phyloP scores from a whole-genome alignment of 2,329 filamentous ascomycete genomes.

The Monosporascus sp. region DNA sequence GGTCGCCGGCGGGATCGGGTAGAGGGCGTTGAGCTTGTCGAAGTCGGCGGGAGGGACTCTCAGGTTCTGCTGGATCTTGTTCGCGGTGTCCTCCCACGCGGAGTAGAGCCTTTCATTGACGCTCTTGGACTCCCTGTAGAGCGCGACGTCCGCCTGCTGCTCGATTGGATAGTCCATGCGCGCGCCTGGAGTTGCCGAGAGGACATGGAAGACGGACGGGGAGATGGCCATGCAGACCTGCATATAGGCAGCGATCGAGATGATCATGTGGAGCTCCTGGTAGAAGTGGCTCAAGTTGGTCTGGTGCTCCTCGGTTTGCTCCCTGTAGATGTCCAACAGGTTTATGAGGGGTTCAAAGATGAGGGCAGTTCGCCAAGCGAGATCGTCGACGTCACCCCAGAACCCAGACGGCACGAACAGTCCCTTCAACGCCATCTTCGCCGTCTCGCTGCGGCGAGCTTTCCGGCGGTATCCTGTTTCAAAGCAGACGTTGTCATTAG shows the following conservation, averaged over 20 bases:
- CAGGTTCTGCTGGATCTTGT: not conserved
- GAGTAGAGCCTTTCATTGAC: slow-evolving; percentile 12
- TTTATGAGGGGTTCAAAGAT: slow-evolving; percentile 33
- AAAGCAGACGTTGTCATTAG: not conserved
- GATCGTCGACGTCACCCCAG: slow-evolving; percentile 31
- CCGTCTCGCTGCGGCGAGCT: slow-evolving; percentile 22
- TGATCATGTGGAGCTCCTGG: slow-evolving; percentile 19
- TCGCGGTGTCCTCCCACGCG: slow-evolving; percentile 7
- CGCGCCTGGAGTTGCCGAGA: slow-evolving; percentile 24
- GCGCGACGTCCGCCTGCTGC: slow-evolving; percentile 13
- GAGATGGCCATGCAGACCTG: slow-evolving; percentile 24
- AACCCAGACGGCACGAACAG: slow-evolving; percentile 26
- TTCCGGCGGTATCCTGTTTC: slow-evolving; percentile 31
- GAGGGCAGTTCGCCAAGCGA: slow-evolving; percentile 25
- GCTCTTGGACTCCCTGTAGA: slow-evolving; percentile 17
- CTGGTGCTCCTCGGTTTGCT: not conserved
- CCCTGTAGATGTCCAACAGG: slow-evolving; percentile 17
- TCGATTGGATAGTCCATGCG: slow-evolving; percentile 23
- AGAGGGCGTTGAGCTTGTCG: not conserved
- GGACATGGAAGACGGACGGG: slow-evolving; percentile 22
- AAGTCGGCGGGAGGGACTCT: not conserved
- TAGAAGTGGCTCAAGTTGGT: slow-evolving; percentile 9
- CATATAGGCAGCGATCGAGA: slow-evolving; percentile 23
- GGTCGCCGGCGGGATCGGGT: slow-evolving; percentile 1
- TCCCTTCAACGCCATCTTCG: slow-evolving; percentile 19